phyloP scores from a whole-genome alignment of 2,329 filamentous ascomycete genomes.

The Fusarium sororula region DNA sequence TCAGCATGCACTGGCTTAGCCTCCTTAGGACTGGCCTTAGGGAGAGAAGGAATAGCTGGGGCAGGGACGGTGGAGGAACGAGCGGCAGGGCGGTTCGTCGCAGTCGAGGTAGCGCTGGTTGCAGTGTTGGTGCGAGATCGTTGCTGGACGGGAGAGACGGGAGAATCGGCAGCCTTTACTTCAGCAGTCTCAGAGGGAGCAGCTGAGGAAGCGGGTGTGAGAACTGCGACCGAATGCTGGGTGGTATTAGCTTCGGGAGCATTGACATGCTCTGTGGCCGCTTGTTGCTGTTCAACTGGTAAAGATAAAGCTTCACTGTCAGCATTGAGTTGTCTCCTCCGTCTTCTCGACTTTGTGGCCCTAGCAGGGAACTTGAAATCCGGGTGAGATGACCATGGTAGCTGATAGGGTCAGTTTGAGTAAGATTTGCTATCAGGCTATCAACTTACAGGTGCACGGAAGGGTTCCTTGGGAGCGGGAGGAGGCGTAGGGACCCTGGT shows the following conservation, averaged over 20 bases:
- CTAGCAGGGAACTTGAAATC: conserved; percentile 60
- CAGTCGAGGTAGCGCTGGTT: conserved; percentile 33
- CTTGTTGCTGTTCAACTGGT: conserved; percentile 52
- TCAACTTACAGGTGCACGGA: conserved; percentile 59
- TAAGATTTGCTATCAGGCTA: neutral
- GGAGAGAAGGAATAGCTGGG: conserved; percentile 58
- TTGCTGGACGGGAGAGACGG: conserved; percentile 45
- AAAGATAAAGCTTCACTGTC: conserved; percentile 54
- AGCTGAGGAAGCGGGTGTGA: conserved; percentile 29
- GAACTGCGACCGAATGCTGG: conserved; percentile 17
- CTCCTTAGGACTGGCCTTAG: conserved; percentile 50
- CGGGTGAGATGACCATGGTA: conserved; percentile 67
- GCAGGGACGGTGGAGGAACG: conserved; percentile 52
- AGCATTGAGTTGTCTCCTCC: conserved; percentile 53
- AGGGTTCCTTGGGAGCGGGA: conserved; percentile 46
- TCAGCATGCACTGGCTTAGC: conserved; percentile 40
- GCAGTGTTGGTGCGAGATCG: conserved; percentile 39
- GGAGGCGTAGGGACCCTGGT: conserved; percentile 37
- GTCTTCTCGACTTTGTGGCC: conserved; percentile 50
- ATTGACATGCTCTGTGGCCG: conserved; percentile 40
- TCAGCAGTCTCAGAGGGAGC: conserved; percentile 27
- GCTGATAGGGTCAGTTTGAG: conserved; percentile 46
- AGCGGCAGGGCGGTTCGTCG: conserved; percentile 41
- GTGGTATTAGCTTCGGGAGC: conserved; percentile 28
- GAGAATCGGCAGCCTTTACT: conserved; percentile 46